Base-by-base conservation (phyloP, 352 stramenopile genomes). In the Pseudoperonospora humuli region DNA sequence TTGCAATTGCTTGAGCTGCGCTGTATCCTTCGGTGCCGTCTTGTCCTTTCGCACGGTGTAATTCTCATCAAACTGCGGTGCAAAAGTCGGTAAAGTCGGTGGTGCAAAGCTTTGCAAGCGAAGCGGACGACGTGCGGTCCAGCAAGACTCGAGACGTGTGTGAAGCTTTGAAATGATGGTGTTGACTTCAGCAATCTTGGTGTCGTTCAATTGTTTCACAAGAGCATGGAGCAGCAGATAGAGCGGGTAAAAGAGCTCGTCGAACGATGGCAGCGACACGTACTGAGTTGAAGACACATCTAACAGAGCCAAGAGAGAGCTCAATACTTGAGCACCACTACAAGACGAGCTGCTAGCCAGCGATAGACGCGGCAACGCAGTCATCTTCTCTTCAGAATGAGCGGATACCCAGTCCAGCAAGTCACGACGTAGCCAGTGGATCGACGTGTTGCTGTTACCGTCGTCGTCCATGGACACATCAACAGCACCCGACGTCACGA, bases 21-120 rank as follows among this genome's bases (percentile, higher is more conserved):
- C 83, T 26, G 75, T 76, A 39, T 93, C 84, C 23, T 75, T 67
- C 45, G 94, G 76, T 20, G 72, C 57, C 17, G 75, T 85, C 50
- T 92, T 91, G 67, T 96, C 86, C 65, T 96, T 96, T 25, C 83
- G 81, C 21, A 96, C 65, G 49, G 83, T 90, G 66, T 96, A 96
- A 54, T 89, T 91, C 50, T 89, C 81, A 55, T 95, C 75, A 53
- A 94, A 96, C 39, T 88, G 86, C n/a, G 87, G 87, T 25, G 71
- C 79, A 40, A 96, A 91, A 26, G 82, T 84, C 25, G 78, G 77
- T 36, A 94, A 43, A 45, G 76, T 64, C 24, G 57, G 66, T 3
- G 80, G 77, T 13, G 70, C 72, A 32, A 87, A 85, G 26, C 58
- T 83, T 53, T 94, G 82, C 24, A 94, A 64, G 7, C 78, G 74